Evolutionary conservation across 208 protist species (phyloP).

Genomic region (Wallacemonas sp.): DNA sequence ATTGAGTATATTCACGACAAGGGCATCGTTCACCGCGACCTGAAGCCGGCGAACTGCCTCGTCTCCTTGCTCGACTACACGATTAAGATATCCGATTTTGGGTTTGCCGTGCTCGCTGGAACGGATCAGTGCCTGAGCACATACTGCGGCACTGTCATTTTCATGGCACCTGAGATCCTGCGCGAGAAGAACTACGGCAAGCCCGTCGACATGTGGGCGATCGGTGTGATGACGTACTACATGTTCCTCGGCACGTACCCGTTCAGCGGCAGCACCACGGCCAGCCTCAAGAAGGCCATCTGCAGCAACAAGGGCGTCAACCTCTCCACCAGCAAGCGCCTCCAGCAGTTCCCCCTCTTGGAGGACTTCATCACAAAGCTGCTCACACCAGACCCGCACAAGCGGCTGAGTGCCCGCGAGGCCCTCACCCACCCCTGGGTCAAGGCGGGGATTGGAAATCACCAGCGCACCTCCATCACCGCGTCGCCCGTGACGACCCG

Average conservation of each 20-base stretch:
- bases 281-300: constrained; percentile 47
- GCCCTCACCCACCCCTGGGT: constrained; percentile 88
- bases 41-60: constrained; percentile 93
- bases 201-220: constrained; percentile 92
- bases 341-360: constrained; percentile 41
- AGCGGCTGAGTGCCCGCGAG: constrained; percentile 79
- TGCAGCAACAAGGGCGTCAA: constrained; percentile 21
- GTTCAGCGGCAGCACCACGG: constrained; percentile 54
- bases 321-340: constrained; percentile 9
- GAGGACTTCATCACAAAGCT: constrained; percentile 83
- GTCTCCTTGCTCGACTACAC: constrained; percentile 62
- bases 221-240: constrained; percentile 89
- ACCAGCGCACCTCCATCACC: constrained; percentile 17
- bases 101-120: constrained; percentile 82
- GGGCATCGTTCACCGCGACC: constrained; percentile 89
- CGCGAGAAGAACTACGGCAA: constrained; percentile 83
- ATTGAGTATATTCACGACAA: constrained; percentile 91
- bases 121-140: constrained; percentile 79
- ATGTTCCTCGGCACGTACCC: constrained; percentile 81
- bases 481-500: background rate
- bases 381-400: constrained; percentile 63
- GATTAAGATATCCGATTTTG: constrained; percentile 93
- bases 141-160: constrained; percentile 86
- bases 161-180: constrained; percentile 92
- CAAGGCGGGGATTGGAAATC: constrained; percentile 42